Evolutionary conservation across 306 rosid genomes (phyloP).

Genomic region (Vigna radiata): DNA sequence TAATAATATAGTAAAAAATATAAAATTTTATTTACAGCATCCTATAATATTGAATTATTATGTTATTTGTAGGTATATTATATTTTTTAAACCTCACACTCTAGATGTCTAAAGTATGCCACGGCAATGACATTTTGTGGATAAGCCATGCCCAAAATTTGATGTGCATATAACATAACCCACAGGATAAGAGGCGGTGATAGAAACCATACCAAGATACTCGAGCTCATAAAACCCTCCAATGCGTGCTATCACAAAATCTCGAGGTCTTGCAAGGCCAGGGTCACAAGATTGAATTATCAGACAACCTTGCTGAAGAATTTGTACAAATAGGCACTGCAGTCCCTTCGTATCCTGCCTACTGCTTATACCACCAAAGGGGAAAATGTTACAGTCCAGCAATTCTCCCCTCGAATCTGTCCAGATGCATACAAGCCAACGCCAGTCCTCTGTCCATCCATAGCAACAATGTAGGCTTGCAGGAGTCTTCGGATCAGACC

Average conservation of each 20-base stretch:
- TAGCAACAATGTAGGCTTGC: slow-evolving; percentile 98
- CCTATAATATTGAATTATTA: too few relatives aligned
- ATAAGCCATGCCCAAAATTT: not conserved
- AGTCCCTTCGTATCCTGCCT: slow-evolving; percentile 99
- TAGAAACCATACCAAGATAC: slow-evolving; percentile 76
- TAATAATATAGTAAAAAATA: too few relatives aligned
- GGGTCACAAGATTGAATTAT: slow-evolving; percentile 93
- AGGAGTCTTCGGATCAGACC: slow-evolving; percentile 68
- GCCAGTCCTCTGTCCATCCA: slow-evolving; percentile 99
- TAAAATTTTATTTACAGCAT: too few relatives aligned
- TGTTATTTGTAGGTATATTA: too few relatives aligned
- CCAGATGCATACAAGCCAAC: slow-evolving; percentile 98
- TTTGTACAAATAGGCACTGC: slow-evolving; percentile 93
- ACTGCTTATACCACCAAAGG: slow-evolving; percentile 98
- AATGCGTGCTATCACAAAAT: slow-evolving; percentile 93
- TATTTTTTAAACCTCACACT: too few relatives aligned
- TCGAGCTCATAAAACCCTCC: slow-evolving; percentile 97
- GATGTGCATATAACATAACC: not conserved
- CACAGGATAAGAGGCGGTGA: slow-evolving; percentile 20
- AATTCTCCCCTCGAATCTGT: slow-evolving; percentile 98
- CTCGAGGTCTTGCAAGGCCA: slow-evolving; percentile 84
- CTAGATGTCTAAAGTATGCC: not conserved
- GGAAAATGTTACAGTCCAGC: slow-evolving; percentile 89
- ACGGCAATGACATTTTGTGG: not conserved
- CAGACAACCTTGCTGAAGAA: slow-evolving; percentile 96